A percentile compares a stretch with the other conserved stretches of the same genome.
Conservation (phyloP, 2,329 filamentous ascomycete genomes). For the Hypoxylon sp. region DNA sequence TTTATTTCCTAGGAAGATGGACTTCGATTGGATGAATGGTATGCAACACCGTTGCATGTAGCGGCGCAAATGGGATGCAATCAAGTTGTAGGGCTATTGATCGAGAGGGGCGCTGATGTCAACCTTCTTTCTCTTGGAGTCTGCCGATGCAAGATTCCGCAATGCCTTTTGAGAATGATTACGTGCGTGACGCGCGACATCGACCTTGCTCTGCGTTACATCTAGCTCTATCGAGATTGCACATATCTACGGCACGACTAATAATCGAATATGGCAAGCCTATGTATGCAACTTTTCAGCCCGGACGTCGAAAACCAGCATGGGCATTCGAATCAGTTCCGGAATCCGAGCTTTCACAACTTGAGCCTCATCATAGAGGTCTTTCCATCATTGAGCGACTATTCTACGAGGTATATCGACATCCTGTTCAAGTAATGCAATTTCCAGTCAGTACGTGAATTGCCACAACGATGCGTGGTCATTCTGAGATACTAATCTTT, state of each 20-base stretch:
- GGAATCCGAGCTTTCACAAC: neutral
- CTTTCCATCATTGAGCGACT: neutral
- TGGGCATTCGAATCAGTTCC: no score
- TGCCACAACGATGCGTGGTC: neutral
- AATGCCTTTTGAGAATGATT: neutral
- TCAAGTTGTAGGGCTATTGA: conserved; percentile 9
- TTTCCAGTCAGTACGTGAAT: no score
- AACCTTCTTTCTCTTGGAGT: conserved; percentile 14
- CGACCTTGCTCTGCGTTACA: conserved; percentile 14
- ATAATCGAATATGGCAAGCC: conserved; percentile 14
- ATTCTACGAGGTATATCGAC: neutral
- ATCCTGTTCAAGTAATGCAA: neutral
- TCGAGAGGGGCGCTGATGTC: conserved; percentile 15
- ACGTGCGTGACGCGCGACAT: neutral
- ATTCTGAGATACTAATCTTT: neutral
- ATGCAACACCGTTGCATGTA: conserved; percentile 18
- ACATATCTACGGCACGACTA: conserved; percentile 21
- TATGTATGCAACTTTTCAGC: neutral
- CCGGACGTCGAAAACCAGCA: neutral
- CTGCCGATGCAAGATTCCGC: neutral
- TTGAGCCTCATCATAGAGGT: neutral
- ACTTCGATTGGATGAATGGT: neutral
- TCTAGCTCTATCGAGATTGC: conserved; percentile 12
- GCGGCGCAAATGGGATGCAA: conserved; percentile 24
- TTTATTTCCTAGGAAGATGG: neutral